Evolutionary conservation across 2,329 filamentous ascomycete genomes (phyloP).

Genomic region (Ilyonectria destructans): DNA sequence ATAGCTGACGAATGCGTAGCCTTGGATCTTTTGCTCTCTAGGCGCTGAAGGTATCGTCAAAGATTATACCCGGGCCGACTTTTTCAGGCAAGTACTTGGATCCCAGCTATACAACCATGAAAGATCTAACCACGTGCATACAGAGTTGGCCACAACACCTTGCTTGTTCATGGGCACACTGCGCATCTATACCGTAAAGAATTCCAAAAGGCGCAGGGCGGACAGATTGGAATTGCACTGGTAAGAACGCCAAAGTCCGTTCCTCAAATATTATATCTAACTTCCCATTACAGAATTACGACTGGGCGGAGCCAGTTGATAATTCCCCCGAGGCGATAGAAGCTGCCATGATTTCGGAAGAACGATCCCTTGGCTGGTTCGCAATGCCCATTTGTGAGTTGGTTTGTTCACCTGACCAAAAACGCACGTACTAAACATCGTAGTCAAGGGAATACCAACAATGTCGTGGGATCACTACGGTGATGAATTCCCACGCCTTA

Average conservation of each 20-base stretch:
- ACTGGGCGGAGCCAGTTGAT: slow-evolving; percentile 16
- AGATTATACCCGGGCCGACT: slow-evolving; percentile 8
- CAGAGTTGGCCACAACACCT: slow-evolving; percentile 14
- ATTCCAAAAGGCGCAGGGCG: slow-evolving; percentile 5
- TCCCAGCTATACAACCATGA: background rate
- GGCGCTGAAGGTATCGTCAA: background rate
- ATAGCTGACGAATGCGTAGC: background rate
- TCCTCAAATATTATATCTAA: too few relatives aligned
- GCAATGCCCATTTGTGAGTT: slow-evolving; percentile 12
- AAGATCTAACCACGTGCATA: background rate
- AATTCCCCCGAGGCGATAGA: slow-evolving; percentile 2
- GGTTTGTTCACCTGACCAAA: too few relatives aligned
- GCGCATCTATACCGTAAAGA: slow-evolving; percentile 1
- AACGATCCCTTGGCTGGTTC: slow-evolving; percentile 14
- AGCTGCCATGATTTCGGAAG: slow-evolving; percentile 7
- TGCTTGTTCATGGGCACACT: slow-evolving; percentile 6
- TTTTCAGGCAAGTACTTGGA: background rate
- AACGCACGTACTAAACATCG: too few relatives aligned
- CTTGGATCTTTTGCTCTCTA: slow-evolving; percentile 16
- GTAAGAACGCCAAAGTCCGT: background rate
- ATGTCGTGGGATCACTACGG: slow-evolving; percentile 15
- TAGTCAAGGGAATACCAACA: slow-evolving; percentile 19
- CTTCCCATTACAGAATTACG: background rate
- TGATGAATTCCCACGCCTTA: slow-evolving; percentile 6
- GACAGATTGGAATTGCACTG: slow-evolving; percentile 15